phyloP scores from a whole-genome alignment of 129 eudicot species.

The Saposhnikovia divaricata region DNA sequence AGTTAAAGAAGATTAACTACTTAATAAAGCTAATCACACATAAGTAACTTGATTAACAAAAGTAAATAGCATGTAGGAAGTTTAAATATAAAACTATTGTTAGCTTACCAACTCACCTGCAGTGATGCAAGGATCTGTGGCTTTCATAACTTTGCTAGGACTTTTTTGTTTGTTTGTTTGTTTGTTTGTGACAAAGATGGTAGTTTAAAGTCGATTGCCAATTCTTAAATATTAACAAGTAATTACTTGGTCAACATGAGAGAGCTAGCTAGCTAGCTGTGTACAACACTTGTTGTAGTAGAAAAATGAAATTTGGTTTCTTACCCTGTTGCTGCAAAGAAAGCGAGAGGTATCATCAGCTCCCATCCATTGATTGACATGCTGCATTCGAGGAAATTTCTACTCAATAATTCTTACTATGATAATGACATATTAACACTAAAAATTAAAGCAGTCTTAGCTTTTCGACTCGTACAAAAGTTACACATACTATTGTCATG shows the following conservation, averaged over 20 bases:
- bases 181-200: background rate
- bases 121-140: background rate
- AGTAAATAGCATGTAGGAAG: too few species aligned
- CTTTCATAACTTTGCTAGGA: too few species aligned
- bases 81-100: too few species aligned
- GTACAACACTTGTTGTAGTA: background rate
- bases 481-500: background rate
- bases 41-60: too few species aligned
- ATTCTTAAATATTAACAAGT: background rate
- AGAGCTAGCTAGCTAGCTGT: background rate
- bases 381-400: constrained; percentile 17
- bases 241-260: background rate
- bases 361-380: constrained; percentile 56
- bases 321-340: constrained; percentile 57
- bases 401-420: background rate
- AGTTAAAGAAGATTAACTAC: too few species aligned
- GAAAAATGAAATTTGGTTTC: background rate
- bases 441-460: background rate
- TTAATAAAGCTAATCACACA: too few species aligned
- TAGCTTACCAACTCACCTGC: background rate
- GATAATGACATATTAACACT: background rate
- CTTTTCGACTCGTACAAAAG: background rate
- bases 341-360: constrained; percentile 52
- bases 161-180: too few species aligned
- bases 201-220: background rate